Evolutionary conservation across 345 rosid genomes (phyloP).

Genomic region (Garcia nutans): DNA sequence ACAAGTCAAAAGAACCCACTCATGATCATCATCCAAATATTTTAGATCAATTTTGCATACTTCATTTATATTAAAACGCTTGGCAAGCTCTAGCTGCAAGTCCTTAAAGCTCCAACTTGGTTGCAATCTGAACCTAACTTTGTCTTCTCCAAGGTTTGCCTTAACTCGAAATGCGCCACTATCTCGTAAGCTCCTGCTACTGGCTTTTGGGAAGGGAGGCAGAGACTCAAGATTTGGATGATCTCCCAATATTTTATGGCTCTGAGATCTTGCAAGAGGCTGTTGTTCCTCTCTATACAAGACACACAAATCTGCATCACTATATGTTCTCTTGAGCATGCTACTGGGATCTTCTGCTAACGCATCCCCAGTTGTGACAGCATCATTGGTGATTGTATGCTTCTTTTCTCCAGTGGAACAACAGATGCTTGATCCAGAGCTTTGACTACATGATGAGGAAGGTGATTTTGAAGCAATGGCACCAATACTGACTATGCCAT

Average conservation of each 20-base stretch:
- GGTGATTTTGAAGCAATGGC: constrained; percentile 57
- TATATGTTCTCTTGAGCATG: constrained; percentile 47
- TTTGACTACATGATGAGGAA: constrained; percentile 70
- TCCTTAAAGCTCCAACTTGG: constrained; percentile 29
- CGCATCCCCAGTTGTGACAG: constrained; percentile 26
- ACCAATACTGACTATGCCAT: constrained; percentile 32
- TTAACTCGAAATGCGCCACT: constrained; percentile 47
- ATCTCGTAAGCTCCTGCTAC: constrained; percentile 16
- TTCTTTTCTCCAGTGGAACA: constrained; percentile 65
- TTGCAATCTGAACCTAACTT: constrained; percentile 29
- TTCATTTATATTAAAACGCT: constrained; percentile 24
- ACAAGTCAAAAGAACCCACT: constrained; percentile 39
- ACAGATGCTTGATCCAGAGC: constrained; percentile 70
- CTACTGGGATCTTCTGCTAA: constrained; percentile 35
- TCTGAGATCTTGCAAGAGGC: constrained; percentile 51
- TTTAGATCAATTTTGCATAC: constrained; percentile 21
- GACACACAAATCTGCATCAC: constrained; percentile 47
- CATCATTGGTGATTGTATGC: constrained; percentile 28
- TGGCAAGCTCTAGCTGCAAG: constrained; percentile 26
- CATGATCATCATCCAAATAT: constrained; percentile 38
- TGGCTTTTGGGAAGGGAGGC: constrained; percentile 34
- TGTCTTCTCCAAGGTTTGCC: constrained; percentile 64
- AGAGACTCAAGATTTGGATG: constrained; percentile 36
- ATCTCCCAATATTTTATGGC: constrained; percentile 53
- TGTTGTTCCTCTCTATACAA: constrained; percentile 49